phyloP scores from a whole-genome alignment of 805 yeast species.

The Suhomyces kilbournensis region DNA sequence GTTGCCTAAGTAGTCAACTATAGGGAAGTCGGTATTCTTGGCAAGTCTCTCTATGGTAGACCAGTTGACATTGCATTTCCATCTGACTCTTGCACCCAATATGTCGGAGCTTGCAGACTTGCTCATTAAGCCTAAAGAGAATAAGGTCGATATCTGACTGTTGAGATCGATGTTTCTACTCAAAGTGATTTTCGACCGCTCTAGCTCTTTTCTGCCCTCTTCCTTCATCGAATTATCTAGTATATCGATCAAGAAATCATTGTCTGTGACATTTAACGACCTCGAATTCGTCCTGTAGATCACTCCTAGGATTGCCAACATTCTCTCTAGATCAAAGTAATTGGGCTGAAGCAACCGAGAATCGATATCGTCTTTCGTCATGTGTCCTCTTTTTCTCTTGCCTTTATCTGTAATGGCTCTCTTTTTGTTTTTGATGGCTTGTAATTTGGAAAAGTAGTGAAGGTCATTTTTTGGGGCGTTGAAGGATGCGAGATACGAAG shows the following conservation, averaged over 20 bases:
- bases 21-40: constrained; percentile 59
- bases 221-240: constrained; percentile 34
- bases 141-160: constrained; percentile 57
- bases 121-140: constrained; percentile 49
- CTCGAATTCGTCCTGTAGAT: constrained; percentile 47
- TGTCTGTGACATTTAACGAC: constrained; percentile 23
- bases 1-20: constrained; percentile 52
- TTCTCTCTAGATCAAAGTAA: constrained; percentile 71
- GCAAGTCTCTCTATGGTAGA: constrained; percentile 59
- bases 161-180: constrained; percentile 47
- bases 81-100: constrained; percentile 64
- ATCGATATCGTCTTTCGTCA: constrained; percentile 47
- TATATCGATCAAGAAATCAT: constrained; percentile 16
- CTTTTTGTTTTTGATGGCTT: constrained; percentile 34
- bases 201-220: constrained; percentile 31
- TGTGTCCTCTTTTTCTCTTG: constrained; percentile 14
- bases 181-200: constrained; percentile 34
- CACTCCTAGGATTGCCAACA: constrained; percentile 75
- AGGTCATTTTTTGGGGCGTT: constrained; percentile 68
- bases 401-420: constrained; percentile 25
- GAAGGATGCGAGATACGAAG: constrained; percentile 81
- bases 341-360: constrained; percentile 68
- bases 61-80: constrained; percentile 80
- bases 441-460: constrained; percentile 62
- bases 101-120: constrained; percentile 48